Conservation (phyloP, 2,329 filamentous ascomycete genomes). For the Aspergillus pseudonomiae region DNA sequence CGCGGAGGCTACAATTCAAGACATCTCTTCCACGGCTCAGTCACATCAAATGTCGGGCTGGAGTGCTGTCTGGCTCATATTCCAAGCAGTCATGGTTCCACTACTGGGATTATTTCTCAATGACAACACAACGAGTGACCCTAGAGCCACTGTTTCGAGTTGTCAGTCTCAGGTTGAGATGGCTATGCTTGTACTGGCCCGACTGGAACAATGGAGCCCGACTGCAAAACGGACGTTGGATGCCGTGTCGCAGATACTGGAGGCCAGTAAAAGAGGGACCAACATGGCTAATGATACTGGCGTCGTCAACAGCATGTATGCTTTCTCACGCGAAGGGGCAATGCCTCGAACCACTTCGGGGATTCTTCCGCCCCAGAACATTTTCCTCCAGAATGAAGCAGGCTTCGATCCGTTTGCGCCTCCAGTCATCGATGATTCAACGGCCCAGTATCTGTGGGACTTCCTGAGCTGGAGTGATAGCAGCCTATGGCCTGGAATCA, state of each 20-base stretch:
- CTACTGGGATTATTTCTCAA: conserved; percentile 69
- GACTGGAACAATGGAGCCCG: conserved; percentile 67
- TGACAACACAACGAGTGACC: conserved; percentile 56
- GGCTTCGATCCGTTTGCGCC: conserved; percentile 30
- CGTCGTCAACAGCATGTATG: conserved; percentile 16
- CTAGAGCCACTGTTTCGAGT: conserved; percentile 55
- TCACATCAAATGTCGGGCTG: conserved; percentile 77
- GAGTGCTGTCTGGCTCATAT: conserved; percentile 82
- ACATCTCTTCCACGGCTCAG: conserved; percentile 71
- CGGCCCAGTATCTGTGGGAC: conserved; percentile 39
- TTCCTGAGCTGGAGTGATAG: conserved; percentile 44
- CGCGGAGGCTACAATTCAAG: conserved; percentile 70
- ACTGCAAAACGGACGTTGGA: conserved; percentile 65
- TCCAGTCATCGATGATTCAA: conserved; percentile 32
- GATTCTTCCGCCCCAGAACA: not conserved
- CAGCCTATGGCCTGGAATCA: conserved; percentile 34
- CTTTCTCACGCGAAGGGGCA: conserved; percentile 21
- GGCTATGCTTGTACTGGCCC: conserved; percentile 40
- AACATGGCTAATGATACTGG: conserved; percentile 18
- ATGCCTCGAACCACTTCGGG: conserved; percentile 14
- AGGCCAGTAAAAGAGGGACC: conserved; percentile 50
- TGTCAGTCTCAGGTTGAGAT: conserved; percentile 61
- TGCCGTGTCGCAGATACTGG: conserved; percentile 66
- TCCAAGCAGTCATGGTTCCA: conserved; percentile 78
- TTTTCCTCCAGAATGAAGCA: conserved; percentile 23